phyloP scores from a whole-genome alignment of 352 stramenopile genomes.

The Halophytophthora polymorphica region DNA sequence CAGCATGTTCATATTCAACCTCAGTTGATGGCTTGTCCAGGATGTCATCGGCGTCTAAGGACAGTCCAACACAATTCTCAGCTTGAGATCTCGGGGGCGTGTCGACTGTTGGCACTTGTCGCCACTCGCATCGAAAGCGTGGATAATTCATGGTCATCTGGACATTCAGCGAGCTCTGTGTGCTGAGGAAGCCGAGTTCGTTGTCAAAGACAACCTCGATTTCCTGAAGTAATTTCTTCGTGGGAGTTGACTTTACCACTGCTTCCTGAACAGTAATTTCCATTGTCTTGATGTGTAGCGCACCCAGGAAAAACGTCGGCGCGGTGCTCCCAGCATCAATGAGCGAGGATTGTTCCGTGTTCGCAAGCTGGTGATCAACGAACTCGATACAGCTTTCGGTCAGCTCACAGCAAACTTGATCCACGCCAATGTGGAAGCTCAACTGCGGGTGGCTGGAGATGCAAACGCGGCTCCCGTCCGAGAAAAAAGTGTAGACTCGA shows the following conservation, averaged over 20 bases:
- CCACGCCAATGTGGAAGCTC: conserved; percentile 36
- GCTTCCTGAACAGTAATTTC: conserved; percentile 48
- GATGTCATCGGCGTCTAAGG: neutral
- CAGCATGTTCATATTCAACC: neutral
- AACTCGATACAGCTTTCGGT: conserved; percentile 24
- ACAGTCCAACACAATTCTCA: neutral
- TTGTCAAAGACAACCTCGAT: conserved; percentile 59
- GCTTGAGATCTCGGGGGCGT: neutral
- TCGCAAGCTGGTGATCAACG: conserved; percentile 7
- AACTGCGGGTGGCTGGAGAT: conserved; percentile 42
- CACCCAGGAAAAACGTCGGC: conserved; percentile 42
- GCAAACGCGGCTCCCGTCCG: conserved; percentile 42
- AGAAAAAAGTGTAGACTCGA: conserved; percentile 48
- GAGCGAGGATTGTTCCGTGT: conserved; percentile 1
- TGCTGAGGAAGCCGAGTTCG: conserved; percentile 40
- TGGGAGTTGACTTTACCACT: conserved; percentile 2
- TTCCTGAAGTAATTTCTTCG: conserved; percentile 57
- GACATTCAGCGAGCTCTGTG: conserved; percentile 59
- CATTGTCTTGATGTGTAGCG: conserved; percentile 48
- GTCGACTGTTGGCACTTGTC: conserved; percentile 2
- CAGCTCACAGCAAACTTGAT: conserved; percentile 47
- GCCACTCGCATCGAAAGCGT: conserved; percentile 28
- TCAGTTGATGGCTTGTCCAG: neutral
- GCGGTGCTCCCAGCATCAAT: neutral
- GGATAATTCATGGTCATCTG: conserved; percentile 40